A percentile compares a stretch with the other conserved stretches of the same genome.
These are phyloP conservation scores for Trematosphaeria pertusa DNA, from an alignment of 2,329 filamentous ascomycete species.

Conservation along the genomic window DNA sequence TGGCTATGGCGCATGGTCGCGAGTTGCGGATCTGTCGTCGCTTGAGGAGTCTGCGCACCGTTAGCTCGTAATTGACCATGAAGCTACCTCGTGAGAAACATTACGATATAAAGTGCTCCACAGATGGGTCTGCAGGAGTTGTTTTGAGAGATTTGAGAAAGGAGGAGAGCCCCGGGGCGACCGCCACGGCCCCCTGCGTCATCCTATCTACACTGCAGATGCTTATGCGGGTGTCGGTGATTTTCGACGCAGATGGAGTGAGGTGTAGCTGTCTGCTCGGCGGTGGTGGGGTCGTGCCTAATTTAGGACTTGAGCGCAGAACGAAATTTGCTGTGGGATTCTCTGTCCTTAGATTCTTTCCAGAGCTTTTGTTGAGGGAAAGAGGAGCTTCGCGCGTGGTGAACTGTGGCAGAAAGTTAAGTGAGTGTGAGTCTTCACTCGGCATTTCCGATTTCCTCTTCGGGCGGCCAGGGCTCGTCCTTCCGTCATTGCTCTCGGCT, in stretches of 20 bases:
- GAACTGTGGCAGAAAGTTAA: too few relatives aligned
- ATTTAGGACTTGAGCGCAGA: too few relatives aligned
- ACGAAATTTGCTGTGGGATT: too few relatives aligned
- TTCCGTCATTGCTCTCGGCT: slow-evolving; percentile 2
- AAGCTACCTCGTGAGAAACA: slow-evolving; percentile 43
- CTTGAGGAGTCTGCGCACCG: slow-evolving; percentile 74
- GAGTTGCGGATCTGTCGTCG: slow-evolving; percentile 88
- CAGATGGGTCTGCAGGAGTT: slow-evolving; percentile 77
- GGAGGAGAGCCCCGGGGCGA: slow-evolving; percentile 76
- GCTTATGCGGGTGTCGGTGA: too few relatives aligned
- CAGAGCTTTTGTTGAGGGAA: too few relatives aligned
- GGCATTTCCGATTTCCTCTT: slow-evolving; percentile 3
- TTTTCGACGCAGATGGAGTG: too few relatives aligned
- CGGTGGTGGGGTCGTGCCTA: too few relatives aligned
- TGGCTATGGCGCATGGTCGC: slow-evolving; percentile 88
- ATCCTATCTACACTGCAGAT: slow-evolving; percentile 23
- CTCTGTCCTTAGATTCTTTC: too few relatives aligned
- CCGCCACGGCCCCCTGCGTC: slow-evolving; percentile 35
- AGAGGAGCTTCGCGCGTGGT: too few relatives aligned
- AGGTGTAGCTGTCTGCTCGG: too few relatives aligned
- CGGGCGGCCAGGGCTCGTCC: too few relatives aligned
- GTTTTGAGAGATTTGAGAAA: slow-evolving; percentile 82
- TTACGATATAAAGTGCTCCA: slow-evolving; percentile 84
- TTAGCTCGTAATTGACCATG: slow-evolving; percentile 12
- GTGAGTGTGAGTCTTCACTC: slow-evolving; percentile 11